Conservation (phyloP, 2,329 filamentous ascomycete species). For the Rutstroemia sp. region DNA sequence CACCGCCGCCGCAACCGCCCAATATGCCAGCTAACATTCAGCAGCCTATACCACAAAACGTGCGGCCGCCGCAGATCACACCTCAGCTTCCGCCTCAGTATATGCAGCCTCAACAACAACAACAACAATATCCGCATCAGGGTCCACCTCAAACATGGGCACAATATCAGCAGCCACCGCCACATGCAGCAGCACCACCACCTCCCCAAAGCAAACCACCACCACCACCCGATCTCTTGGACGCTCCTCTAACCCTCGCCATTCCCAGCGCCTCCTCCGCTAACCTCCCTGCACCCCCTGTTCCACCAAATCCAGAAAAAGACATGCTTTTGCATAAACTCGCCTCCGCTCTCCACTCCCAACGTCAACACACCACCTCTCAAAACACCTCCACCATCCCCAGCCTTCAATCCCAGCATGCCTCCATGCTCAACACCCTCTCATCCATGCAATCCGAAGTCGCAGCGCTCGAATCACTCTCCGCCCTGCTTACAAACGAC, state of each 20-base stretch:
- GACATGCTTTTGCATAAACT: conserved; percentile 77
- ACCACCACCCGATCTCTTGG: conserved; percentile 45
- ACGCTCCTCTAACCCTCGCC: conserved; percentile 41
- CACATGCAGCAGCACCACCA: conserved; percentile 25
- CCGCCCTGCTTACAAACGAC: conserved; percentile 66
- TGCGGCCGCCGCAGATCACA: conserved; percentile 11
- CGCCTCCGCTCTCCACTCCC: conserved; percentile 58
- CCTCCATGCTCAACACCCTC: conserved; percentile 66
- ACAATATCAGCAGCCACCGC: conserved; percentile 26
- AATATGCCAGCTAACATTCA: conserved; percentile 10
- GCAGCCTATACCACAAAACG: conserved; percentile 13
- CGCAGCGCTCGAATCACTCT: conserved; percentile 61
- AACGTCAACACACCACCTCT: conserved; percentile 59
- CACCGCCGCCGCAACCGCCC: not conserved
- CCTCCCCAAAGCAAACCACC: conserved; percentile 30
- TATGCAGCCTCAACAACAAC: conserved; percentile 15
- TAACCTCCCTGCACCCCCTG: conserved; percentile 65
- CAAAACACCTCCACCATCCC: conserved; percentile 70
- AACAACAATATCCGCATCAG: conserved; percentile 15
- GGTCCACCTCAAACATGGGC: conserved; percentile 15
- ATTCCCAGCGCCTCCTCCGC: conserved; percentile 37
- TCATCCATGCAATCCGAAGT: conserved; percentile 67
- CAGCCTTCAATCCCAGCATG: conserved; percentile 70
- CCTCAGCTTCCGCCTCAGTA: conserved; percentile 18
- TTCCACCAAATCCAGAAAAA: conserved; percentile 93